Conservation (phyloP, 1,284 basidiomycete genomes). For the Pseudozyma flocculosa region DNA sequence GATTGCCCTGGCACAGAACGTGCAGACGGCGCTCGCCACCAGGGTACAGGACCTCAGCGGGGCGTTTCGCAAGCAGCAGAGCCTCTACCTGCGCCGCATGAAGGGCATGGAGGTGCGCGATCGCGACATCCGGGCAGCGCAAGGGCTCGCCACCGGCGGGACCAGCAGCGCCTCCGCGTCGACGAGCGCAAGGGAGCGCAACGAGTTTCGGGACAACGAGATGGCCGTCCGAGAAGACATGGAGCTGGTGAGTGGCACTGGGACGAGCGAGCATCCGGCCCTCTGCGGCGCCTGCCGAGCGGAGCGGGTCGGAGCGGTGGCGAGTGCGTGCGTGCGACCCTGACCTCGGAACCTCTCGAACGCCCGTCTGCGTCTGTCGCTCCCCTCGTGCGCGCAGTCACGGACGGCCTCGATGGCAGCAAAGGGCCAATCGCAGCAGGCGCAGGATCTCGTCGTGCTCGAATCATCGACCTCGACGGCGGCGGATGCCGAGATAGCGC, state of each 20-base stretch:
- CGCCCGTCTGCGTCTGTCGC: too few species aligned
- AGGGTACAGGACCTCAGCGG: slow-evolving; percentile 90
- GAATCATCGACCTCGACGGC: neutral
- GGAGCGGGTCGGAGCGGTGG: too few species aligned
- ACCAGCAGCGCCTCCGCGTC: slow-evolving; percentile 3
- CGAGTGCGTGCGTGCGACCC: too few species aligned
- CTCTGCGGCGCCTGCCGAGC: too few species aligned
- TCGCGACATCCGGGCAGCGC: slow-evolving; percentile 30
- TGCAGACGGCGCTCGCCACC: slow-evolving; percentile 92
- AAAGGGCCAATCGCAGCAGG: neutral
- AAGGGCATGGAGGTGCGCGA: slow-evolving; percentile 64
- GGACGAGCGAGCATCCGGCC: too few species aligned
- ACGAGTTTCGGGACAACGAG: slow-evolving; percentile 32
- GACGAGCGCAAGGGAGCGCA: slow-evolving; percentile 6
- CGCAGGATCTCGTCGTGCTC: neutral
- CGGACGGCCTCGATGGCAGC: neutral
- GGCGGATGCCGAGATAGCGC: slow-evolving; percentile 32
- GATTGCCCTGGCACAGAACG: slow-evolving; percentile 74
- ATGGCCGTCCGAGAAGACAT: slow-evolving; percentile 50
- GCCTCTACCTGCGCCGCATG: slow-evolving; percentile 87
- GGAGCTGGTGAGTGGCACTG: slow-evolving; percentile 33
- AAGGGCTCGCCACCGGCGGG: slow-evolving; percentile 16
- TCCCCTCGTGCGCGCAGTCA: neutral
- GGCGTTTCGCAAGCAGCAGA: slow-evolving; percentile 94
- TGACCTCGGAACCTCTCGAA: too few species aligned